A percentile compares a stretch with the other conserved stretches of the same genome.
These are phyloP conservation scores for Sugiyamaella neomexicana DNA, from an alignment of 1,139 yeast genomes.

Conservation along the genomic window DNA sequence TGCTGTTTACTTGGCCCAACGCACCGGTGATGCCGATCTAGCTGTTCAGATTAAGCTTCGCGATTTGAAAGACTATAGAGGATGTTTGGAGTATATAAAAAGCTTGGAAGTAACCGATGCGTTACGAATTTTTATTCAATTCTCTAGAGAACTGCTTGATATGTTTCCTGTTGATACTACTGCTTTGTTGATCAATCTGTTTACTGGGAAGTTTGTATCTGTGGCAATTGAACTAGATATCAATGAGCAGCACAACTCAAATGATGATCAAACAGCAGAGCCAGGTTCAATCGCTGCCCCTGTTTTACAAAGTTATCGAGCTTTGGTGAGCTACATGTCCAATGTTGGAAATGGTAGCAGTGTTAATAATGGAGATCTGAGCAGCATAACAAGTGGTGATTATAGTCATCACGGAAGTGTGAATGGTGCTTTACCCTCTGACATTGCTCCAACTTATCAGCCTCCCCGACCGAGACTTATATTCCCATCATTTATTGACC, in stretches of 20 bases:
- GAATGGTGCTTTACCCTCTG: neutral
- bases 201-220: constrained; percentile 79
- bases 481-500: constrained; percentile 80
- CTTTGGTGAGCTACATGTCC: constrained; percentile 67
- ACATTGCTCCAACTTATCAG: constrained; percentile 63
- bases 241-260: constrained; percentile 1
- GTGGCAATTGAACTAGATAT: constrained; percentile 27
- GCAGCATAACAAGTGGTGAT: constrained; percentile 13
- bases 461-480: constrained; percentile 91
- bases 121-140: constrained; percentile 64
- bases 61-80: constrained; percentile 62
- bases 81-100: constrained; percentile 66
- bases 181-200: constrained; percentile 74
- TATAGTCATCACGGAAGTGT: neutral
- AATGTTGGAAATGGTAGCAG: constrained; percentile 20
- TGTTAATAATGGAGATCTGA: constrained; percentile 8
- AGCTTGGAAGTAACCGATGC: constrained; percentile 78
- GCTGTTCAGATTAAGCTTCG: constrained; percentile 77
- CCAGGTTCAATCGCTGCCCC: constrained; percentile 36
- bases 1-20: constrained; percentile 70
- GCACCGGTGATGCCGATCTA: constrained; percentile 68
- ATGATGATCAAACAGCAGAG: constrained; percentile 19
- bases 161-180: constrained; percentile 79
- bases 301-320: constrained; percentile 65
- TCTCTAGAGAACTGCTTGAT: constrained; percentile 65